phyloP scores from a whole-genome alignment of 1,284 basidiomycete genomes.

The Xanthoconium separans region DNA sequence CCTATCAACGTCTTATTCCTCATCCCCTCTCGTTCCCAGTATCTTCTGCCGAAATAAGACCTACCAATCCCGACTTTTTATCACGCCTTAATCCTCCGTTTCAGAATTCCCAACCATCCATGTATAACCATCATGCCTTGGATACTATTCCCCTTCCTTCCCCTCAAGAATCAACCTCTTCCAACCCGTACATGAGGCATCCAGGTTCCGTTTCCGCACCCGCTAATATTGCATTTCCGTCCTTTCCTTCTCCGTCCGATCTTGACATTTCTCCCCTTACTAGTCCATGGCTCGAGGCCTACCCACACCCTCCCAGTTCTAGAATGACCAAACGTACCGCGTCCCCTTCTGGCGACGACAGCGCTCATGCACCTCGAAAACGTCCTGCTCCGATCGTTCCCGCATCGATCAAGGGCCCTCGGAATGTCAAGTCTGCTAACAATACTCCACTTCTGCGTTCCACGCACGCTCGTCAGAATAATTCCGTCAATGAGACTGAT shows the following conservation, averaged over 20 bases:
- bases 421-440: slow-evolving; percentile 56
- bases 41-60: slow-evolving; percentile 65
- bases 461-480: slow-evolving; percentile 39
- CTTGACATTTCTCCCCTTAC: slow-evolving; percentile 73
- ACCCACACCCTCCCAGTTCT: slow-evolving; percentile 36
- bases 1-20: slow-evolving; percentile 8
- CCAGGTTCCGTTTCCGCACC: slow-evolving; percentile 57
- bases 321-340: slow-evolving; percentile 39
- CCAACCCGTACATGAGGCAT: slow-evolving; percentile 32
- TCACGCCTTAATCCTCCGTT: slow-evolving; percentile 58
- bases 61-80: slow-evolving; percentile 59
- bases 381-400: slow-evolving; percentile 40
- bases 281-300: slow-evolving; percentile 71
- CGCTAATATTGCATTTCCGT: slow-evolving; percentile 58
- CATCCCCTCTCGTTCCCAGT: slow-evolving; percentile 35
- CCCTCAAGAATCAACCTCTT: slow-evolving; percentile 27
- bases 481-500: slow-evolving; percentile 43
- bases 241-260: slow-evolving; percentile 46
- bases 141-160: slow-evolving; percentile 26
- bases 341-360: slow-evolving; percentile 40
- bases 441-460: slow-evolving; percentile 63
- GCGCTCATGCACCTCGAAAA: slow-evolving; percentile 48
- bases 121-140: slow-evolving; percentile 22
- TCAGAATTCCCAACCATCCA: slow-evolving; percentile 32
- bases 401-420: slow-evolving; percentile 33